These are phyloP conservation scores for Neurospora cerealis DNA, from an alignment of 495 filamentous ascomycete species.

Conservation along the genomic window DNA sequence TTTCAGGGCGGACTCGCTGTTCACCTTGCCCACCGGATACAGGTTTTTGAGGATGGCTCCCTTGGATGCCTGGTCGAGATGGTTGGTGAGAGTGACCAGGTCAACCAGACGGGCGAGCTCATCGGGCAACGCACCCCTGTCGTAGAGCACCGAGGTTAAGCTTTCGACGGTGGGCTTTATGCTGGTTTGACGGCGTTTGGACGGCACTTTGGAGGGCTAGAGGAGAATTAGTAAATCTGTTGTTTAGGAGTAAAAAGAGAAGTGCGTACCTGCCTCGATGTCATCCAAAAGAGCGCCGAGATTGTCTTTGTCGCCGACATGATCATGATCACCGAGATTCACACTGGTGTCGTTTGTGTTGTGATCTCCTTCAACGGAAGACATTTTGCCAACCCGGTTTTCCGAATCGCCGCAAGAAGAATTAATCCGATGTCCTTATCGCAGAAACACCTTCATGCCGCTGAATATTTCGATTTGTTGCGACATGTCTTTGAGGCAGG, in stretches of 20 bases:
- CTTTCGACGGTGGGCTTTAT: constrained; percentile 40
- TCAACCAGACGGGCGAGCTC: constrained; percentile 55
- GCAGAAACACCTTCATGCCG: background rate
- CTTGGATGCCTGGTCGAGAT: constrained; percentile 66
- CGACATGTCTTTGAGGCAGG: background rate
- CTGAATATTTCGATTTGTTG: background rate
- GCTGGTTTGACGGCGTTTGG: constrained; percentile 35
- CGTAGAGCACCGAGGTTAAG: constrained; percentile 45
- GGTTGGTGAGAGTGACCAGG: constrained; percentile 52
- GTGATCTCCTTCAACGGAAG: background rate
- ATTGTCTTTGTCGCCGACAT: background rate
- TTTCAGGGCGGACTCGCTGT: constrained; percentile 51
- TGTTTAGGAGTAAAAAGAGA: background rate
- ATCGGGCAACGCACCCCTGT: constrained; percentile 52
- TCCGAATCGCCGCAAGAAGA: background rate
- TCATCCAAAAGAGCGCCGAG: constrained; percentile 17
- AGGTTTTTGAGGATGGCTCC: constrained; percentile 60
- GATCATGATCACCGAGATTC: background rate
- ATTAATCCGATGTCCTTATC: background rate
- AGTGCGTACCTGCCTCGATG: constrained; percentile 18
- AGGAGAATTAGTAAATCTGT: background rate
- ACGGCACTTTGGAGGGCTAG: constrained; percentile 39
- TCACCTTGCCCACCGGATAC: constrained; percentile 58
- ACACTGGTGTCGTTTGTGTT: background rate
- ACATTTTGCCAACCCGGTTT: background rate